Percentiles rank a stretch among this genome's conserved stretches.
Conservation (phyloP, 805 yeast genomes). For the Gaillardinia entomophila region DNA sequence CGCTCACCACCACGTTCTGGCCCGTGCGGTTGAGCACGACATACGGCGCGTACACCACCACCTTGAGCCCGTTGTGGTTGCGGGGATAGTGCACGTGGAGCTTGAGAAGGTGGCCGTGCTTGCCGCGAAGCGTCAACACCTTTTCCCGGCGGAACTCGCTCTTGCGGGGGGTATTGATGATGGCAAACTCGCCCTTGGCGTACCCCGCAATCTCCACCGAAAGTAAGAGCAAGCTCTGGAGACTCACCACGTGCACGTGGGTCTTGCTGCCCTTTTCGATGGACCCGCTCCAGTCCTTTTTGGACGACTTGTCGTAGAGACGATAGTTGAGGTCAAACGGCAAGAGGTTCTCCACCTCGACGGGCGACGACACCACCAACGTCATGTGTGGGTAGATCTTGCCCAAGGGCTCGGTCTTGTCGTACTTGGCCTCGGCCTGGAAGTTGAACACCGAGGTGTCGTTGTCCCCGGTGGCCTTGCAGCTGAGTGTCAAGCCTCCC, state of each 20-base stretch:
- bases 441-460: conserved; percentile 53
- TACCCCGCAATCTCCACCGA: conserved; percentile 62
- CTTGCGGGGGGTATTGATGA: conserved; percentile 54
- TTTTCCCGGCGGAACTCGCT: conserved; percentile 55
- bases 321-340: conserved; percentile 77
- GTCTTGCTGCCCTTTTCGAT: conserved; percentile 62
- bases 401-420: conserved; percentile 63
- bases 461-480: conserved; percentile 38
- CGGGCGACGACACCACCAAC: conserved; percentile 74
- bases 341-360: conserved; percentile 75
- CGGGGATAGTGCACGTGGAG: conserved; percentile 61
- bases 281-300: conserved; percentile 58
- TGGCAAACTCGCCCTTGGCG: conserved; percentile 64
- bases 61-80: conserved; percentile 49
- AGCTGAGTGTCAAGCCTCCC: conserved; percentile 51
- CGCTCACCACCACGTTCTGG: conserved; percentile 51
- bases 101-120: conserved; percentile 62
- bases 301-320: conserved; percentile 68
- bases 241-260: conserved; percentile 74
- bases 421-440: conserved; percentile 65
- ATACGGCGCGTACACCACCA: conserved; percentile 80
- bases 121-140: conserved; percentile 45
- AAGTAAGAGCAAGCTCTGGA: conserved; percentile 63
- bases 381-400: conserved; percentile 80
- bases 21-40: conserved; percentile 78